Conservation (phyloP, 139 green algal genomes). For the Monoraphidium neglectum region DNA sequence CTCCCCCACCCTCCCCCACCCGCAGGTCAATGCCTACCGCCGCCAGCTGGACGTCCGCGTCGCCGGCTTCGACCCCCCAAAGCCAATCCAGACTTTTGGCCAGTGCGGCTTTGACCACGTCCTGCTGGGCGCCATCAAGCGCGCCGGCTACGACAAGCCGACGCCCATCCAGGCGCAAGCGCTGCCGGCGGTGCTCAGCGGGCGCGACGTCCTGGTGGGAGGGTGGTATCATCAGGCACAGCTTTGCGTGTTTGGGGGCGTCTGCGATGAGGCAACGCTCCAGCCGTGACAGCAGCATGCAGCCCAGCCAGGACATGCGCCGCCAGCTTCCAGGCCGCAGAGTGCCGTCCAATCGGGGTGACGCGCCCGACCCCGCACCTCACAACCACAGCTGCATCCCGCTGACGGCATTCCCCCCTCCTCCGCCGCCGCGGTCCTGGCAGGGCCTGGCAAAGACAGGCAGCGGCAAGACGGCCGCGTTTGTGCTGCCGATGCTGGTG, state of each 20-base stretch:
- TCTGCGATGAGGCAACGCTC: not conserved
- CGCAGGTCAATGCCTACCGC: constrained; percentile 49
- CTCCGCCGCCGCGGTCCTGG: not conserved
- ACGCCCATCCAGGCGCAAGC: constrained; percentile 95
- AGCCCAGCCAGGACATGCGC: no score
- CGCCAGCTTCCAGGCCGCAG: no score
- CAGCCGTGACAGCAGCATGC: not conserved
- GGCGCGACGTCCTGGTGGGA: constrained; percentile 81
- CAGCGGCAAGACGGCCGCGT: constrained; percentile 97
- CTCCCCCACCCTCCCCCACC: not conserved
- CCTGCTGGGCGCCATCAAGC: constrained; percentile 72
- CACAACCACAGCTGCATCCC: no score
- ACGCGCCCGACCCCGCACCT: no score
- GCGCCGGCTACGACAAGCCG: constrained; percentile 91
- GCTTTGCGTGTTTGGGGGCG: not conserved
- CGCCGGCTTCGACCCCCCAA: constrained; percentile 65
- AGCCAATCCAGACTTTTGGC: constrained; percentile 71
- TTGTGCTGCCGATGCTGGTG: constrained; percentile 95
- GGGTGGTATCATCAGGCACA: no score
- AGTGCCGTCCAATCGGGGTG: no score
- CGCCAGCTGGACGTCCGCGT: constrained; percentile 68
- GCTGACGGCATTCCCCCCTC: no score
- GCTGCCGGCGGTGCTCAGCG: constrained; percentile 74
- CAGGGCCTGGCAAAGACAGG: constrained; percentile 92
- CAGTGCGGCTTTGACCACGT: constrained; percentile 77